A percentile compares a stretch with the other conserved stretches of the same genome.
phyloP scores from a whole-genome alignment of 2,329 filamentous ascomycete species.

The Ophiostoma piceae region DNA sequence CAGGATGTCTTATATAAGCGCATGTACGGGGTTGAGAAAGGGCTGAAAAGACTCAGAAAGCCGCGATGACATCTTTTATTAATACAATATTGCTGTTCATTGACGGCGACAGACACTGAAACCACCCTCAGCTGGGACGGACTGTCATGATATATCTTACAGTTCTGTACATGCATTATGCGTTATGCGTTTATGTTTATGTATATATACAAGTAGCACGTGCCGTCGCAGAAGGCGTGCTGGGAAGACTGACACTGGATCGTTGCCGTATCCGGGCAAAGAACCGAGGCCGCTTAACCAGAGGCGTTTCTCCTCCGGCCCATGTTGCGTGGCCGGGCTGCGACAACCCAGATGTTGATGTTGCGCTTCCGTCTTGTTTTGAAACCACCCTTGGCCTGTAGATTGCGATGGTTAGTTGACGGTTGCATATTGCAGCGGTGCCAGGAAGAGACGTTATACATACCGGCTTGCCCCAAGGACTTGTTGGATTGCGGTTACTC shows the following conservation, averaged over 20 bases:
- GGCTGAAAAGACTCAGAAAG: too few relatives aligned
- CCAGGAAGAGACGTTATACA: conserved; percentile 38
- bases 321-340: conserved; percentile 78
- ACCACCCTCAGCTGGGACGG: not conserved
- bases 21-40: not conserved
- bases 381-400: conserved; percentile 73
- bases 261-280: not conserved
- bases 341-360: conserved; percentile 85
- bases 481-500: conserved; percentile 92
- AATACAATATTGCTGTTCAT: not conserved
- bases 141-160: not conserved
- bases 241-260: not conserved
- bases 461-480: conserved; percentile 94
- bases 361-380: conserved; percentile 89
- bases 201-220: not conserved
- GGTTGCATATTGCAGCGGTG: not conserved
- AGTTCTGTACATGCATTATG: conserved; percentile 1
- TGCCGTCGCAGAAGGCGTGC: not conserved
- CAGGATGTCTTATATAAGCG: not conserved
- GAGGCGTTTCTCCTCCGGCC: conserved; percentile 66
- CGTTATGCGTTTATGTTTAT: conserved; percentile 2
- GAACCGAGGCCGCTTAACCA: conserved; percentile 9
- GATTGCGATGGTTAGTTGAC: conserved; percentile 32
- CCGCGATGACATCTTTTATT: too few relatives aligned
- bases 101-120: not conserved